A percentile compares a stretch with the other conserved stretches of the same genome.
These are phyloP conservation scores for Colletotrichum spinosum DNA, from an alignment of 2,329 filamentous ascomycete species.

Conservation along the genomic window DNA sequence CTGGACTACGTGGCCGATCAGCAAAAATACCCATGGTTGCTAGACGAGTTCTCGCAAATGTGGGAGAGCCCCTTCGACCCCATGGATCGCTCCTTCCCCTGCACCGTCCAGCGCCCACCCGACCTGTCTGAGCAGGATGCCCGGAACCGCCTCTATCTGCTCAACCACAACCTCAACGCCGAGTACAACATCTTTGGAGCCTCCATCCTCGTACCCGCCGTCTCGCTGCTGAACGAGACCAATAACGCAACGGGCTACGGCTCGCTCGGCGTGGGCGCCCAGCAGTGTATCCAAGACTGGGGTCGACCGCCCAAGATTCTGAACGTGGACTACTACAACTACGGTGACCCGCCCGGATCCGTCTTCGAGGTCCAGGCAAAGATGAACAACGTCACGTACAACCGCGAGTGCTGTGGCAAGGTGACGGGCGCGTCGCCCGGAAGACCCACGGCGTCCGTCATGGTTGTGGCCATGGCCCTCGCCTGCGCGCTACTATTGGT, in stretches of 20 bases:
- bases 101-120: conserved; percentile 81
- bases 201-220: conserved; percentile 77
- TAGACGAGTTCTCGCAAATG: conserved; percentile 88
- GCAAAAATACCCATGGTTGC: conserved; percentile 80
- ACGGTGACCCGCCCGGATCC: conserved; percentile 72
- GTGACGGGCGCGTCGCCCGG: conserved; percentile 40
- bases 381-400: conserved; percentile 80
- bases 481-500: conserved; percentile 30
- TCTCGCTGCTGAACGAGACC: conserved; percentile 75
- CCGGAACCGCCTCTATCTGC: conserved; percentile 77
- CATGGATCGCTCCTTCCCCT: conserved; percentile 74
- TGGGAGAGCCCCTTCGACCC: conserved; percentile 94
- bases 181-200: conserved; percentile 75
- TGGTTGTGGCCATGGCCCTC: conserved; percentile 26
- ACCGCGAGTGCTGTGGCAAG: conserved; percentile 66
- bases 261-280: conserved; percentile 72
- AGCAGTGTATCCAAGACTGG: conserved; percentile 74
- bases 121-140: conserved; percentile 65
- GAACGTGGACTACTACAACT: conserved; percentile 88
- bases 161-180: conserved; percentile 92
- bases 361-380: conserved; percentile 80
- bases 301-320: conserved; percentile 79
- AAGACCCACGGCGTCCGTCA: not conserved
- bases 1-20: conserved; percentile 90
- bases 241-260: conserved; percentile 75